phyloP scores from a whole-genome alignment of 805 yeast genomes.

The Metschnikowia borealis region DNA sequence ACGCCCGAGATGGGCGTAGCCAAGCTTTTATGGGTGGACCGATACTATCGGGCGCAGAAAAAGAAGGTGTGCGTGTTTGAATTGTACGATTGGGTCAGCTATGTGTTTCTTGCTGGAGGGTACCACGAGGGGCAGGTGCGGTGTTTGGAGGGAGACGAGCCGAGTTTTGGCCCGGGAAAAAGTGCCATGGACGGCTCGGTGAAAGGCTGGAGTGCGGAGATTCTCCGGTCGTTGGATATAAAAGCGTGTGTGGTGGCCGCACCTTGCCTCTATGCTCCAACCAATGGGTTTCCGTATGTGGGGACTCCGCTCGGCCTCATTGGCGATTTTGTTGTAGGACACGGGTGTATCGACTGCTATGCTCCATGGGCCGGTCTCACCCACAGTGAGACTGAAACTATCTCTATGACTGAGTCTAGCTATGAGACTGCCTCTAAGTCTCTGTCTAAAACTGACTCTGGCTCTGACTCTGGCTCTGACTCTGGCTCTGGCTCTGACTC shows the following conservation, averaged over 20 bases:
- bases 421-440: too few species aligned
- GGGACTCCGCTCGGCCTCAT: slow-evolving; percentile 22
- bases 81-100: slow-evolving; percentile 46
- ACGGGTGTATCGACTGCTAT: slow-evolving; percentile 60
- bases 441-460: too few species aligned
- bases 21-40: slow-evolving; percentile 41
- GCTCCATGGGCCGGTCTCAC: slow-evolving; percentile 35
- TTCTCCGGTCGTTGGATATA: slow-evolving; percentile 23
- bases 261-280: background rate
- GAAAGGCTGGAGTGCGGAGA: slow-evolving; percentile 45
- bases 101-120: slow-evolving; percentile 26
- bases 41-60: slow-evolving; percentile 15
- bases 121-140: slow-evolving; percentile 15
- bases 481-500: too few species aligned
- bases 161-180: slow-evolving; percentile 10
- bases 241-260: slow-evolving; percentile 7
- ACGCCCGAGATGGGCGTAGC: slow-evolving; percentile 59
- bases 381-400: too few species aligned
- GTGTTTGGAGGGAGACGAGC: slow-evolving; percentile 10
- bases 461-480: too few species aligned
- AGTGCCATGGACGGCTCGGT: slow-evolving; percentile 54
- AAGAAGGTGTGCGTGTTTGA: slow-evolving; percentile 39
- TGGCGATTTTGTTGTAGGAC: slow-evolving; percentile 22
- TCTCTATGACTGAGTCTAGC: too few species aligned
- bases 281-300: slow-evolving; percentile 4